These are phyloP conservation scores for Myxozyma udenii DNA, from an alignment of 805 yeast genomes.

Conservation along the genomic window DNA sequence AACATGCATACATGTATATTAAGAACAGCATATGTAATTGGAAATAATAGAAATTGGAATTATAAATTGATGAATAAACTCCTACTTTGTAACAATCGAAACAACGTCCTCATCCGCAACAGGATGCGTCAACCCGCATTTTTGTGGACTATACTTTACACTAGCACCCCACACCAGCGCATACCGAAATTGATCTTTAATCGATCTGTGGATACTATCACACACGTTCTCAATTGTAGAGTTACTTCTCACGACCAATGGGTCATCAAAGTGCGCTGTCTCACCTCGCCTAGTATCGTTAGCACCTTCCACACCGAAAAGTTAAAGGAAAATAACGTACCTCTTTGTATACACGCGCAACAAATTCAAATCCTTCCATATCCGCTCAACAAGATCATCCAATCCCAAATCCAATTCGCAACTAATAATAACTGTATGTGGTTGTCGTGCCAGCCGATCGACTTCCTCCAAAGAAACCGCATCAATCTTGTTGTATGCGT, in stretches of 20 bases:
- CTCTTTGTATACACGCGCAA: slow-evolving; percentile 79
- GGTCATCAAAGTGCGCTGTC: slow-evolving; percentile 77
- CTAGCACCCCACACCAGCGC: slow-evolving; percentile 97
- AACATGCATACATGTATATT: neutral
- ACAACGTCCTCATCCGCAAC: slow-evolving; percentile 94
- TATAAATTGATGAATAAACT: too few relatives aligned
- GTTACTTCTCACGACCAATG: slow-evolving; percentile 80
- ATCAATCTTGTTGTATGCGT: slow-evolving; percentile 92
- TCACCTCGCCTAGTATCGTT: slow-evolving; percentile 60
- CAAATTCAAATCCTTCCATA: slow-evolving; percentile 83
- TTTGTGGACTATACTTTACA: slow-evolving; percentile 93
- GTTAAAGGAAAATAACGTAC: slow-evolving; percentile 5
- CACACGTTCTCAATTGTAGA: slow-evolving; percentile 84
- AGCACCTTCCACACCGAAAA: neutral
- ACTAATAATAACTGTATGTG: slow-evolving; percentile 90
- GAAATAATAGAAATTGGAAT: too few relatives aligned
- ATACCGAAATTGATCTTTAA: slow-evolving; percentile 86
- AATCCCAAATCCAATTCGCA: slow-evolving; percentile 86
- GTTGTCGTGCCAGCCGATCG: slow-evolving; percentile 86
- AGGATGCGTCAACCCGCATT: slow-evolving; percentile 82
- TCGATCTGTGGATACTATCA: slow-evolving; percentile 86
- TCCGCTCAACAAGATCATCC: slow-evolving; percentile 83
- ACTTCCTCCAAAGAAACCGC: slow-evolving; percentile 93
- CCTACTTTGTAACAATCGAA: slow-evolving; percentile 75
- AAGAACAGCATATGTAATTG: neutral